phyloP scores from a whole-genome alignment of 345 rosid genomes.

The Eucalyptus regnans region DNA sequence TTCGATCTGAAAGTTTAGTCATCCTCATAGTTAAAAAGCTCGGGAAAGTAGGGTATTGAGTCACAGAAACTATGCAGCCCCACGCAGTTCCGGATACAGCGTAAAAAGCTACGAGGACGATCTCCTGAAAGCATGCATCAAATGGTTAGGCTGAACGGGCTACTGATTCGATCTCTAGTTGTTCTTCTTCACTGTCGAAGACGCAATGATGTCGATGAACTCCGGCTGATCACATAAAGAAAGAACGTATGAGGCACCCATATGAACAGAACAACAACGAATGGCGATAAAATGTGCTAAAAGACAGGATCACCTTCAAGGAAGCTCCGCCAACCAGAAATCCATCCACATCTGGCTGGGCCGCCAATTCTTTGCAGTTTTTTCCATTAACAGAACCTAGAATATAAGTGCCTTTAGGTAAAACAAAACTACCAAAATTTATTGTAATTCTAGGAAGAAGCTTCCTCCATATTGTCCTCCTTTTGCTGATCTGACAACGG shows the following conservation, averaged over 20 bases:
- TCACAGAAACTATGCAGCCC: not conserved
- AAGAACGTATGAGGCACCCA: not conserved
- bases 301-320: conserved; percentile 27
- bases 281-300: not conserved
- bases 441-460: not conserved
- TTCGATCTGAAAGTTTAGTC: not conserved
- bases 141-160: not conserved
- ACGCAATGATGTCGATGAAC: conserved; percentile 53
- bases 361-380: conserved; percentile 57
- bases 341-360: conserved; percentile 57
- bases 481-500: not conserved
- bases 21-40: not conserved
- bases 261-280: not conserved
- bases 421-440: not conserved
- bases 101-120: not conserved
- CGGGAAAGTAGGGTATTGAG: not conserved
- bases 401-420: not conserved
- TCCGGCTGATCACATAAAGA: conserved; percentile 25
- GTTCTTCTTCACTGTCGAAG: conserved; percentile 44
- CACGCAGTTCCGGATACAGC: not conserved
- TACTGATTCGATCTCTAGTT: conserved; percentile 3
- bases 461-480: not conserved
- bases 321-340: conserved; percentile 86
- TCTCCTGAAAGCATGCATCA: not conserved
- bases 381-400: conserved; percentile 59